Evolutionary conservation across 345 rosid species (phyloP).

Genomic region (Arabis hirsuta): DNA sequence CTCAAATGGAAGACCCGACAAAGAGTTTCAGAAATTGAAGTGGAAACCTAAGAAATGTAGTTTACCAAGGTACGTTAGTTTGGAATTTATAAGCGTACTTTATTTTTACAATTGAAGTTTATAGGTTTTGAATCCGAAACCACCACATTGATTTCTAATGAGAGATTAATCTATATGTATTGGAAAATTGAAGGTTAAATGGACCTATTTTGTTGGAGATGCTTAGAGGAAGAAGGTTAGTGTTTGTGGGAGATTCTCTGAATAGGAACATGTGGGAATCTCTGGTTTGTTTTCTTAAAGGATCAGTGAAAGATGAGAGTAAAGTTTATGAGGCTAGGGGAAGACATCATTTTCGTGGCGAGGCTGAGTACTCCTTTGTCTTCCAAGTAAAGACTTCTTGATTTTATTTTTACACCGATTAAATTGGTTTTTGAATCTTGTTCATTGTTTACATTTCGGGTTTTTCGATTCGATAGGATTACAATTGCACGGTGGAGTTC

Average conservation of each 20-base stretch:
- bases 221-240: slow-evolving; percentile 88
- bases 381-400: slow-evolving; percentile 56
- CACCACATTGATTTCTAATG: neutral
- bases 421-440: neutral
- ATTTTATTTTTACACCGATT: neutral
- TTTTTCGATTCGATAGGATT: slow-evolving; percentile 56
- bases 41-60: slow-evolving; percentile 93
- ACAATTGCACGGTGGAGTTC: slow-evolving; percentile 78
- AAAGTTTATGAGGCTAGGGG: slow-evolving; percentile 83
- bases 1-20: slow-evolving; percentile 84
- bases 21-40: slow-evolving; percentile 65
- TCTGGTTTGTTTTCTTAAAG: slow-evolving; percentile 76
- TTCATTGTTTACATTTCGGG: neutral
- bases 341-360: slow-evolving; percentile 71
- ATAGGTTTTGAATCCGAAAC: neutral
- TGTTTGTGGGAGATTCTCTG: slow-evolving; percentile 87
- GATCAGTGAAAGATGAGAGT: slow-evolving; percentile 60
- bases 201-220: slow-evolving; percentile 68
- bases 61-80: slow-evolving; percentile 71
- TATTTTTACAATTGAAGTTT: neutral
- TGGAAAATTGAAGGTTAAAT: slow-evolving; percentile 56
- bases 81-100: too few relatives aligned
- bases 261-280: slow-evolving; percentile 99
- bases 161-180: slow-evolving; percentile 1
- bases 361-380: slow-evolving; percentile 79